These are phyloP conservation scores for Coemansia sp. DNA, from an alignment of 192 early-diverging fungal genomes.

Conservation along the genomic window DNA sequence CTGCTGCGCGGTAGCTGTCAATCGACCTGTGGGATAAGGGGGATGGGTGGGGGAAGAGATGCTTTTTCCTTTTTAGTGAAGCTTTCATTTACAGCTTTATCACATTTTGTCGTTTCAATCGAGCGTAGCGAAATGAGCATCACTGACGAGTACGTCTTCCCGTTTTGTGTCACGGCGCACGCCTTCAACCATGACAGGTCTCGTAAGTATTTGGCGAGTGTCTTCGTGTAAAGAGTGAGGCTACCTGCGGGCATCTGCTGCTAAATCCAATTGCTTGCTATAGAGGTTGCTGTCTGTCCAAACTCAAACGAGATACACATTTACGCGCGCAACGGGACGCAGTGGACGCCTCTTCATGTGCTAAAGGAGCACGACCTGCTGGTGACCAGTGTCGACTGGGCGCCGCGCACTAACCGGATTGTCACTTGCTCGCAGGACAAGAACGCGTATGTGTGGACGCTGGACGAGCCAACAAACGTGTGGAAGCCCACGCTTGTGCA, in stretches of 20 bases:
- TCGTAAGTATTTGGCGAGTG: constrained; percentile 55
- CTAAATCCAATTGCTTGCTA: not conserved
- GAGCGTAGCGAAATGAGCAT: constrained; percentile 28
- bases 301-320: constrained; percentile 91
- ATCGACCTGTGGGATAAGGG: not conserved
- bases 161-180: constrained; percentile 80
- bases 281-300: constrained; percentile 89
- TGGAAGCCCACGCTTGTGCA: constrained; percentile 94
- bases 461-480: constrained; percentile 53
- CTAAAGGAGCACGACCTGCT: constrained; percentile 93
- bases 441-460: constrained; percentile 97
- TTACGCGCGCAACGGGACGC: constrained; percentile 59
- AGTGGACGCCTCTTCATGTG: constrained; percentile 66
- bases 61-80: no score
- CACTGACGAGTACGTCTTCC: constrained; percentile 50
- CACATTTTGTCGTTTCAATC: not conserved
- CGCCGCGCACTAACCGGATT: constrained; percentile 88
- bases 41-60: not conserved
- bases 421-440: constrained; percentile 98
- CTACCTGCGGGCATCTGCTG: not conserved
- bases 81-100: no score
- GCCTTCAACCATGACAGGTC: constrained; percentile 88
- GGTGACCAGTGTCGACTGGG: constrained; percentile 94
- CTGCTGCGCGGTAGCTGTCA: not conserved
- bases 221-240: not conserved